Evolutionary conservation across 805 yeast species (phyloP).

Genomic region (Saccharomyces paradoxus): DNA sequence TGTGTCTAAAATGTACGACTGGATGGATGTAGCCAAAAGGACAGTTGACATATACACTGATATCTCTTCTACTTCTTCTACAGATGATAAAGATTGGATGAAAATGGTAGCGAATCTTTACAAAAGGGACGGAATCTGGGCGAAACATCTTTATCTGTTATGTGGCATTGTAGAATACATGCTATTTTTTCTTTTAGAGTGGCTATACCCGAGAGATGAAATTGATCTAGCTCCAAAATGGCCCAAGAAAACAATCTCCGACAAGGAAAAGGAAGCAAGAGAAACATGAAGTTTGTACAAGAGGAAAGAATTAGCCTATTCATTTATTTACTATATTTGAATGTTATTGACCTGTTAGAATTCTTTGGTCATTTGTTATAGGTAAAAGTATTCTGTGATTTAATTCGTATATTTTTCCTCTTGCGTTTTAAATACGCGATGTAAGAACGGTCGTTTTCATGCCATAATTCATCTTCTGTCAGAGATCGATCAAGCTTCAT

Average conservation of each 20-base stretch:
- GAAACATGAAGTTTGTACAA: neutral
- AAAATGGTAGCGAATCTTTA: conserved; percentile 57
- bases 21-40: conserved; percentile 81
- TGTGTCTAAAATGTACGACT: conserved; percentile 76
- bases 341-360: neutral
- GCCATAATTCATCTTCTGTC: neutral
- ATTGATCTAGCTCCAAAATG: conserved; percentile 78
- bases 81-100: conserved; percentile 45
- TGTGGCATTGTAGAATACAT: conserved; percentile 77
- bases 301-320: neutral
- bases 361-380: neutral
- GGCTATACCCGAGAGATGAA: conserved; percentile 53
- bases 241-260: conserved; percentile 38
- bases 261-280: neutral
- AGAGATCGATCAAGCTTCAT: neutral
- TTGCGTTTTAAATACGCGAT: neutral
- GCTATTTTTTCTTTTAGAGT: conserved; percentile 54
- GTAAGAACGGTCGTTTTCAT: neutral
- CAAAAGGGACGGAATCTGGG: conserved; percentile 56
- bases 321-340: neutral
- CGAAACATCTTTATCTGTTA: conserved; percentile 74
- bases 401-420: neutral
- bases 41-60: conserved; percentile 75
- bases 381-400: neutral
- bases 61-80: conserved; percentile 29